Conservation (phyloP, 495 filamentous ascomycete genomes). For the Haplographium delicatum region DNA sequence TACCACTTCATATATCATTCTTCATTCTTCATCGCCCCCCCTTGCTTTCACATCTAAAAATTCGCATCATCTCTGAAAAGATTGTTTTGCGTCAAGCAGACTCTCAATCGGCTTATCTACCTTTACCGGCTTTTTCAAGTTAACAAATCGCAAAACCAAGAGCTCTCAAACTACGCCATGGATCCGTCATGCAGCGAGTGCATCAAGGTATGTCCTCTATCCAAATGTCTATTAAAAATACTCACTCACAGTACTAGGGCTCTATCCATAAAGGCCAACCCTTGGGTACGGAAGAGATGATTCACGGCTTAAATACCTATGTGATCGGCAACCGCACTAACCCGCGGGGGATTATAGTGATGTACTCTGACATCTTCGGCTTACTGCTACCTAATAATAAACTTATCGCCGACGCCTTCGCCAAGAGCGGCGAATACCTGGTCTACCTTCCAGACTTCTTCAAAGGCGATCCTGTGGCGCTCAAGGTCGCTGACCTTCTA, state of each 20-base stretch:
- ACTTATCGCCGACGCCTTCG: slow-evolving; percentile 47
- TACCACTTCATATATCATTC: too few relatives aligned
- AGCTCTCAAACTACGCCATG: too few relatives aligned
- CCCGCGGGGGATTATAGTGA: slow-evolving; percentile 45
- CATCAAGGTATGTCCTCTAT: too few relatives aligned
- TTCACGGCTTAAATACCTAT: slow-evolving; percentile 50
- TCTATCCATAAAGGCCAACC: slow-evolving; percentile 12
- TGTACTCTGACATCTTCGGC: slow-evolving; percentile 54
- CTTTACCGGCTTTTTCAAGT: too few relatives aligned
- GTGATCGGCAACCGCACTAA: slow-evolving; percentile 32
- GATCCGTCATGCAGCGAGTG: too few relatives aligned
- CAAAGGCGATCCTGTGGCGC: slow-evolving; percentile 34
- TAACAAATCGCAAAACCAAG: too few relatives aligned
- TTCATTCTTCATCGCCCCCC: too few relatives aligned
- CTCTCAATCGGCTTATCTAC: too few relatives aligned
- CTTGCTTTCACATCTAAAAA: too few relatives aligned
- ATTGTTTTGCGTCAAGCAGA: too few relatives aligned
- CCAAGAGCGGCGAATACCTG: slow-evolving; percentile 38
- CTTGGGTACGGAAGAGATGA: slow-evolving; percentile 22
- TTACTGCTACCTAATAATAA: slow-evolving; percentile 52
- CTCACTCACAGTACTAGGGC: slow-evolving; percentile 22
- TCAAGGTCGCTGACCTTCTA: background rate
- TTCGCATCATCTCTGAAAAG: too few relatives aligned
- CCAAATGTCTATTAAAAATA: slow-evolving; percentile 2
- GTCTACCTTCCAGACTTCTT: slow-evolving; percentile 59